These are phyloP conservation scores for Firmiana major DNA, from an alignment of 345 rosid species.

Conservation along the genomic window DNA sequence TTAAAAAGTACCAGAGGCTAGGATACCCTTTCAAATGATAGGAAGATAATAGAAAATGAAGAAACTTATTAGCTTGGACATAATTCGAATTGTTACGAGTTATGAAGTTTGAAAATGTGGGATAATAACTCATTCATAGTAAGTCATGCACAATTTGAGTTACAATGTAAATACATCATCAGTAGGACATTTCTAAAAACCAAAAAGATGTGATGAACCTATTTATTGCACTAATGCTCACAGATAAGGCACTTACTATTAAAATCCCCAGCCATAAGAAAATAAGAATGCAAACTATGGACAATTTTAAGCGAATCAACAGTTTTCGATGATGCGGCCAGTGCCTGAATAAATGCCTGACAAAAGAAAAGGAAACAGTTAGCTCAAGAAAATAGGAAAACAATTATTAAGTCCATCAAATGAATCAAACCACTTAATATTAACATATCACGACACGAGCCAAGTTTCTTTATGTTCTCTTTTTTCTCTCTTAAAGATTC, in stretches of 20 bases:
- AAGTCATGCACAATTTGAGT: background rate
- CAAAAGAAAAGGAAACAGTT: constrained; percentile 8
- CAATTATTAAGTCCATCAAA: background rate
- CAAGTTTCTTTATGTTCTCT: background rate
- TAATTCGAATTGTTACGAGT: background rate
- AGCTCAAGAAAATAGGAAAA: background rate
- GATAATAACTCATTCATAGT: background rate
- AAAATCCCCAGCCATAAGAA: constrained; percentile 86
- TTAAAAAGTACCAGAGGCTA: background rate
- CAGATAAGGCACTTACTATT: constrained; percentile 48
- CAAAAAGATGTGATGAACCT: constrained; percentile 1
- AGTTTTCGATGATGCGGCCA: constrained; percentile 96
- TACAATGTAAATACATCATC: background rate
- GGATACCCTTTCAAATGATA: background rate
- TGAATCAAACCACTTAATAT: background rate
- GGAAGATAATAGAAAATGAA: background rate
- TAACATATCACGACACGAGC: background rate
- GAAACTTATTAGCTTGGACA: background rate
- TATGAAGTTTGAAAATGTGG: background rate
- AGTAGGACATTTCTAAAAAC: background rate
- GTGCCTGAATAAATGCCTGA: constrained; percentile 57
- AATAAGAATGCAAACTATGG: constrained; percentile 88
- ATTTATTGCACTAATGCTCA: constrained; percentile 8
- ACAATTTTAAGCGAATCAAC: constrained; percentile 86
- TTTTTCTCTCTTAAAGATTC: constrained; percentile 1